These are phyloP conservation scores for Naumovozyma castellii DNA, from an alignment of 805 yeast species.

Conservation along the genomic window DNA sequence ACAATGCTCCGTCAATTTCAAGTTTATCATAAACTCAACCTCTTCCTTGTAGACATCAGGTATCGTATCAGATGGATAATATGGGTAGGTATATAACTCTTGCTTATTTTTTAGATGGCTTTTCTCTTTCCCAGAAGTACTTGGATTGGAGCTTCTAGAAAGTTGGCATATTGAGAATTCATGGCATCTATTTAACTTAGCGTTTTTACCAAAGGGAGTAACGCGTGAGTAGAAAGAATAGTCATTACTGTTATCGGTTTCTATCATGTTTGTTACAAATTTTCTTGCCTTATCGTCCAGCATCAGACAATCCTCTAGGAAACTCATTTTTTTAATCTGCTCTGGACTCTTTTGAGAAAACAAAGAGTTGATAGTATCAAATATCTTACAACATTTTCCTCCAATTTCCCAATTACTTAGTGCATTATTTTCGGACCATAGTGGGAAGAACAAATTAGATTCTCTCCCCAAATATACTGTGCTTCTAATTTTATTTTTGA, in stretches of 20 bases:
- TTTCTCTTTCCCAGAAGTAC: not conserved
- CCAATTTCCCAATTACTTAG: slow-evolving; percentile 24
- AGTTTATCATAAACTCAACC: slow-evolving; percentile 6
- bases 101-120: not conserved
- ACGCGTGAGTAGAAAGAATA: slow-evolving; percentile 18
- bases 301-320: slow-evolving; percentile 13
- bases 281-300: slow-evolving; percentile 18
- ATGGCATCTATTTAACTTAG: slow-evolving; percentile 5
- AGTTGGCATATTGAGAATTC: slow-evolving; percentile 17
- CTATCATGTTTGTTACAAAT: slow-evolving; percentile 15
- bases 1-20: slow-evolving; percentile 21
- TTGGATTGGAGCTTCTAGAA: slow-evolving; percentile 7
- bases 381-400: slow-evolving; percentile 15
- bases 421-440: slow-evolving; percentile 26
- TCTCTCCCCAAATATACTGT: slow-evolving; percentile 37
- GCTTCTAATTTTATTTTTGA: slow-evolving; percentile 37
- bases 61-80: slow-evolving; percentile 24
- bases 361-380: slow-evolving; percentile 20
- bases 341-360: slow-evolving; percentile 10
- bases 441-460: slow-evolving; percentile 50
- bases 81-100: slow-evolving; percentile 13
- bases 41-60: slow-evolving; percentile 13
- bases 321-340: slow-evolving; percentile 16
- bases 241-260: slow-evolving; percentile 4
- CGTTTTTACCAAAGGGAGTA: slow-evolving; percentile 5